Base-by-base conservation (phyloP, 495 filamentous ascomycete species). In the Podospora comata region DNA sequence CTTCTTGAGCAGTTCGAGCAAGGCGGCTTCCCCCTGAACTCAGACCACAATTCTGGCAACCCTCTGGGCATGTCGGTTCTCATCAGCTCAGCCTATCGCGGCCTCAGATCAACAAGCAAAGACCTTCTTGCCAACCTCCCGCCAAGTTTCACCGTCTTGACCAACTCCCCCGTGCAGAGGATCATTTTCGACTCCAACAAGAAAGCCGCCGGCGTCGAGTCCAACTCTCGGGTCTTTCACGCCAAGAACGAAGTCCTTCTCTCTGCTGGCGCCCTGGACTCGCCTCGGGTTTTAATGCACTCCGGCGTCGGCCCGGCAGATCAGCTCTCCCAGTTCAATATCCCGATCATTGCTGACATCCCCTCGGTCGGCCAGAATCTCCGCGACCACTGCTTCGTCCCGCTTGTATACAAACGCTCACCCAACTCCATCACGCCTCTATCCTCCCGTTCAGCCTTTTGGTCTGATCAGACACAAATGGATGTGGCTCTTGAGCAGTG, bases 261-360 rank as follows among this genome's bases (percentile, higher is more conserved):
- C 9, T 82, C 81, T 0, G 82, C 82, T 18, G 88, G 89, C 9
- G 76, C 87, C 1, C 77, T 89, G 26, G 83, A 90, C 73, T 78
- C 77, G 15, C 88, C 89, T 2, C 83, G 85, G 56, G 82, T 90
- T 62, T 79, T 90, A 0, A 86, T 89, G 83, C 85, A 88, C 66
- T 88, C 86, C 0, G 89, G 88, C 13, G 85, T 91, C 65, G 88
- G 88, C 0, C 86, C 88, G 0, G 72, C 74, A 13, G 70, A 75
- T 0, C 80, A 88, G 30, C 82, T 91, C 0, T 48, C 76, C n/a
- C 68, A 82, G 39, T 84, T 81, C 74, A 67, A 76, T n/a, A 87
- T 91, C 68, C 80, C 83, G 0, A 71, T 87, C 0, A 63, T 86
- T 20, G 75, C 82, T 0, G 75, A 86, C 18, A 64, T 85, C 0